Conservation (phyloP, 768 basidiomycete species). For the Termitomyces sp. region DNA sequence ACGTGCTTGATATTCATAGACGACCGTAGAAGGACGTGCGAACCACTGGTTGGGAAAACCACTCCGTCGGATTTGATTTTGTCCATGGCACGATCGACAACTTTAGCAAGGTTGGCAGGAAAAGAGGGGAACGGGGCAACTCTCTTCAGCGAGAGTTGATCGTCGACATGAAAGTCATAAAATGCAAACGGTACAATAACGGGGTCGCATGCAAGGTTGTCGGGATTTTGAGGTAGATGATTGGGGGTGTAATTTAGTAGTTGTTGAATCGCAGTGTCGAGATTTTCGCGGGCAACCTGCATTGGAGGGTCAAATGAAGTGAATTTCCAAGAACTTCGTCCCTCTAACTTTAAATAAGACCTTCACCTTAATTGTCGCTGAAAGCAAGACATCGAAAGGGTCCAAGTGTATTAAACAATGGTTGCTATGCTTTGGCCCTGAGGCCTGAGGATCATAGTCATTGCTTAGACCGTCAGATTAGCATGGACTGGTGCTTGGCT, state of each 20-base stretch:
- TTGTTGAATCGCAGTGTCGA: conserved; percentile 1
- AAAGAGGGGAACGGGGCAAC: not conserved
- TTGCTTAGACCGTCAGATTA: not conserved
- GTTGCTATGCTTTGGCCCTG: not conserved
- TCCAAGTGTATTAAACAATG: not conserved
- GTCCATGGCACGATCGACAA: not conserved
- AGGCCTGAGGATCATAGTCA: not conserved
- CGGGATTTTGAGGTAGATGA: not conserved
- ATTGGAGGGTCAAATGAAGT: not conserved
- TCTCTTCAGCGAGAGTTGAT: conserved; percentile 2
- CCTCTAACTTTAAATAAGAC: not conserved
- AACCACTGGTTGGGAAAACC: not conserved
- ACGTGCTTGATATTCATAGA: conserved; percentile 1
- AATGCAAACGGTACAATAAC: not conserved
- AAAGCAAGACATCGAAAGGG: not conserved
- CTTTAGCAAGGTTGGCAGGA: not conserved
- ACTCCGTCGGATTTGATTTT: not conserved
- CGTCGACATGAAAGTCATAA: conserved; percentile 10
- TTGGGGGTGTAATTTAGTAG: not conserved
- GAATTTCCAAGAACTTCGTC: not conserved
- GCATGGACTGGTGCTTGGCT: not conserved
- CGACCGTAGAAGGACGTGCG: not conserved
- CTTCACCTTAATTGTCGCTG: not conserved
- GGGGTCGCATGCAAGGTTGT: not conserved
- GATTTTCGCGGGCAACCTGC: conserved; percentile 9